Base-by-base conservation (phyloP, 345 rosid genomes). In the Bruguiera parviflora region DNA sequence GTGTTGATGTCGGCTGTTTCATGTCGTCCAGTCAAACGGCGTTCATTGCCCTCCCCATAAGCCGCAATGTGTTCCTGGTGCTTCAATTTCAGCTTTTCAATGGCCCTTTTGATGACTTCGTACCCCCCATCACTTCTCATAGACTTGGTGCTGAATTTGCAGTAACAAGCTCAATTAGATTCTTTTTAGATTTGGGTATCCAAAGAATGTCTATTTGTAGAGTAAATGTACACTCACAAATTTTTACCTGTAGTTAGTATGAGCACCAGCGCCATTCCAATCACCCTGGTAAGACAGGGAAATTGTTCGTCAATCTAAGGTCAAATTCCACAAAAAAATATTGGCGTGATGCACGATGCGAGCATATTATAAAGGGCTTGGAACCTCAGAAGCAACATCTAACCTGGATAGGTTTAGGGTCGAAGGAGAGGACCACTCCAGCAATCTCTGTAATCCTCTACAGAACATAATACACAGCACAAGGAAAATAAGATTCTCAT, bases 251-350 rank as follows among this genome's bases (percentile, higher is more conserved):
- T 66, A 66, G 22, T 66, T 66, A 11, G 69, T 66, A 39, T 66
- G 69, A 53, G 37, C 33, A 6, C 69, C 69, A 6, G 69, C 69
- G 6, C 69, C 69, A 31, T 66, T 66, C 69, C 69, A 66, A 22
- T 66, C 59, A 19, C 69, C 69, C 59, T 65, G 43, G 6, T 10
- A 21, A 39, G 19, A 8, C 39, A 16, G 24, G 9, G 37, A 18
- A 25, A 29, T 39, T 43, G 4, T 24, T 56, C 24, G 18, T 27
- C 11, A 2, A 13, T 25, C 24, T 9, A 3, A 55, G 15, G 15
- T 22, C 27, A 25, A 6, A 22, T 55, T 55, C 27, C 58, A 21
- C 29, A 22, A 22, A 55, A 55, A 55, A 1, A 11, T 55, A 21
- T n/a, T 2, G 25, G 31, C 16, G 25, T 21, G 16, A 56, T 24